These are phyloP conservation scores for Escallonia rubra DNA, from an alignment of 129 eudicot species.

Conservation along the genomic window DNA sequence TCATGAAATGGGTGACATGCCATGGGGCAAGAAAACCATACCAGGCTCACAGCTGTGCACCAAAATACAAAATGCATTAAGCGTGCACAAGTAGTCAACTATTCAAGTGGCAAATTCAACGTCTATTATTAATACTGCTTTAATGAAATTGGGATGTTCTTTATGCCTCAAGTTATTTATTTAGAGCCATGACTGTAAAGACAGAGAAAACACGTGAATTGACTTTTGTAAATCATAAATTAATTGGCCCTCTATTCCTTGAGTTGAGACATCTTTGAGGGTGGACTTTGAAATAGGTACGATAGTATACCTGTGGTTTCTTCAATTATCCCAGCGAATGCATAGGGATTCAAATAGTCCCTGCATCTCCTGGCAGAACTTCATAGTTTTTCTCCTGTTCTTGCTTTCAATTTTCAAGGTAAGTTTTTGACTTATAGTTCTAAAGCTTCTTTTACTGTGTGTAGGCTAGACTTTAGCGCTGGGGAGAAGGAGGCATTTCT, in stretches of 20 bases:
- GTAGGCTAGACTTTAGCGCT: constrained; percentile 83
- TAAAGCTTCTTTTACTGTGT: constrained; percentile 16
- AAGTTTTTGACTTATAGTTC: constrained; percentile 17
- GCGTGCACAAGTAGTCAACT: too few relatives aligned
- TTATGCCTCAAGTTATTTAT: too few relatives aligned
- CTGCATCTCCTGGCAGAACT: not conserved
- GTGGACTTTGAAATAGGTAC: not conserved
- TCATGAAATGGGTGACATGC: too few relatives aligned
- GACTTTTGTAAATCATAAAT: too few relatives aligned
- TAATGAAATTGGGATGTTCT: too few relatives aligned
- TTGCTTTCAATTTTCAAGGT: not conserved
- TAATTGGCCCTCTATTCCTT: not conserved
- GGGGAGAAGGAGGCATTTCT: constrained; percentile 76
- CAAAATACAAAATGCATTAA: too few relatives aligned
- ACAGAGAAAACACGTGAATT: too few relatives aligned
- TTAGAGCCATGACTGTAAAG: too few relatives aligned
- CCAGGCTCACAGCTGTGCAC: too few relatives aligned
- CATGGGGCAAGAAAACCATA: too few relatives aligned
- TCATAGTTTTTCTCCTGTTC: not conserved
- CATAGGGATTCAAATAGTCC: not conserved
- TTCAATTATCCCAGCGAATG: not conserved
- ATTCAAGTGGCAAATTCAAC: too few relatives aligned
- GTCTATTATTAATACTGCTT: too few relatives aligned
- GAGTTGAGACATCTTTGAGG: not conserved
- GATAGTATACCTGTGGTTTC: not conserved